phyloP scores from a whole-genome alignment of 1,284 basidiomycete species.

The Somion occarium region DNA sequence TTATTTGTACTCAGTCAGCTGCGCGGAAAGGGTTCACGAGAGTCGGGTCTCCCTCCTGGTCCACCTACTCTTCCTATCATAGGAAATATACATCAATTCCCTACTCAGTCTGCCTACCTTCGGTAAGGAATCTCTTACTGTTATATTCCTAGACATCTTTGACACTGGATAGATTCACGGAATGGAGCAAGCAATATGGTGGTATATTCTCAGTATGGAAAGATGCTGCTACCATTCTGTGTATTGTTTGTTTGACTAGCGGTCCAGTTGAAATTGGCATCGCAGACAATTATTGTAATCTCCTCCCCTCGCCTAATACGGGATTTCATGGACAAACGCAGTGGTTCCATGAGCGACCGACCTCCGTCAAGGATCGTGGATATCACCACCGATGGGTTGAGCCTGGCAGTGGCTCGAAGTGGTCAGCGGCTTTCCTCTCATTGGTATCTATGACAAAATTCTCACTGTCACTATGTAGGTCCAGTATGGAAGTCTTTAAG shows the following conservation, averaged over 20 bases:
- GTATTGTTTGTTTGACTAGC: neutral
- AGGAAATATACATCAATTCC: neutral
- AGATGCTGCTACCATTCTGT: neutral
- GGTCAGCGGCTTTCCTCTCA: neutral
- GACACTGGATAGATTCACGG: conserved; percentile 8
- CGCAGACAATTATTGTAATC: conserved; percentile 24
- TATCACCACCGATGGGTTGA: neutral
- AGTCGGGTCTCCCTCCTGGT: conserved; percentile 21
- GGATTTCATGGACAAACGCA: conserved; percentile 19
- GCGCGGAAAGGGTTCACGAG: conserved; percentile 1
- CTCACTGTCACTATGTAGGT: conserved; percentile 7
- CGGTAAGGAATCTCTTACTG: neutral
- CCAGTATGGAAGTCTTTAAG: conserved; percentile 29
- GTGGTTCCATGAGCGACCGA: conserved; percentile 16
- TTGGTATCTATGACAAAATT: neutral
- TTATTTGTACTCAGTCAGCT: neutral
- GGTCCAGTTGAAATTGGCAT: conserved; percentile 16
- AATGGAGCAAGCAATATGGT: conserved; percentile 4
- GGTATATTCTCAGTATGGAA: conserved; percentile 5
- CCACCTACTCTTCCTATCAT: conserved; percentile 25
- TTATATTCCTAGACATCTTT: neutral
- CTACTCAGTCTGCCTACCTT: neutral
- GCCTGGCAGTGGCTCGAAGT: conserved; percentile 8
- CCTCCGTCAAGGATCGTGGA: neutral
- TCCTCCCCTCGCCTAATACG: conserved; percentile 21